Base-by-base conservation (phyloP, 2,329 filamentous ascomycete genomes). In the Orbilia brochopaga region DNA sequence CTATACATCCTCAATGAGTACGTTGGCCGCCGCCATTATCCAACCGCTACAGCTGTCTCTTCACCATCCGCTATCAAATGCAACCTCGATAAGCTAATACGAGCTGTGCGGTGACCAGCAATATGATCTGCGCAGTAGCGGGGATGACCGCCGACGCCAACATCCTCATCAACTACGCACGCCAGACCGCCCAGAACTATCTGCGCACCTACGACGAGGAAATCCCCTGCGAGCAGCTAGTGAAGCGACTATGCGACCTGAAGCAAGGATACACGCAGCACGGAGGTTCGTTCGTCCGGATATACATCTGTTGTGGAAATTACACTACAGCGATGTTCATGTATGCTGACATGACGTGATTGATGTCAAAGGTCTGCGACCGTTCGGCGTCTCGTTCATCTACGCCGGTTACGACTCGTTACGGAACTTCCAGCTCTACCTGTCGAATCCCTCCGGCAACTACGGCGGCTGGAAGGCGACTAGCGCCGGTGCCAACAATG, bases 241-340 rank as follows among this genome's bases (percentile, higher is more conserved):
- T 99, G 73, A 92, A 94, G 78, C 88, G 91, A 77, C 86, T 99
- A 78, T 99, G 95, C 82, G 94, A 99, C 83, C 84, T 97, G 76
- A 99, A 99, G 85, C 94, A 99, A 82, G 93, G 94, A 74, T 99
- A 99, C 84, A 99, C 94, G 75, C 94, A 99, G 81, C 94, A 97
- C 79, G 94, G 94, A 85, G 94, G 76, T 77, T 70, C 56, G 70
- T 74, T 19, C 17, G 4, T 23, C 5, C 17, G 51, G 46, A 27
- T 62, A 57, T 30, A 13, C 52, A 17, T 32, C 23, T 55, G 32
- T 54, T 52, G 55, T n/a, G 60, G 51, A 37, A 15, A 37, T 37
- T 7, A 15, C 35, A 15, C 15, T 17, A 53, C 66, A 2, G 10
- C 13, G 59, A 46, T 40, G 5, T 50, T 24, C 11, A 59, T 53